A percentile compares a stretch with the other conserved stretches of the same genome.
These are phyloP conservation scores for Parathielavia appendiculata DNA, from an alignment of 495 filamentous ascomycete genomes.

Conservation along the genomic window DNA sequence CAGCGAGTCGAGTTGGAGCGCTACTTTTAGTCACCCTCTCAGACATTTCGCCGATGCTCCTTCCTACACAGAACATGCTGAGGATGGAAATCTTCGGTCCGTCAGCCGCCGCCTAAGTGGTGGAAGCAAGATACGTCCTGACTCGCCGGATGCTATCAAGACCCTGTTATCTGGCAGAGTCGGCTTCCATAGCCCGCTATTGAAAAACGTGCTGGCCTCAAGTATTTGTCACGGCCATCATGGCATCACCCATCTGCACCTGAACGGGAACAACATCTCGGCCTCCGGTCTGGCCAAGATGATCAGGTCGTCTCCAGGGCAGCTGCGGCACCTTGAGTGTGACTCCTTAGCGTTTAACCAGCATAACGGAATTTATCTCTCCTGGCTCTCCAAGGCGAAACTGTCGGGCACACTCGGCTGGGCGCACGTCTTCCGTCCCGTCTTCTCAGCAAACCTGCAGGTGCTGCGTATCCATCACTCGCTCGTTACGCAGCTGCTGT, in stretches of 20 bases:
- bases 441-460: constrained; percentile 41
- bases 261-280: constrained; percentile 38
- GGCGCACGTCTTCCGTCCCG: constrained; percentile 41
- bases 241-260: constrained; percentile 42
- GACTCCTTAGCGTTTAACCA: constrained; percentile 25
- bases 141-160: constrained; percentile 33
- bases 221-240: constrained; percentile 20
- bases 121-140: constrained; percentile 21
- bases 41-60: constrained; percentile 40
- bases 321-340: constrained; percentile 44
- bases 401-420: constrained; percentile 35
- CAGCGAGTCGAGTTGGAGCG: constrained; percentile 37
- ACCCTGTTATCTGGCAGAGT: constrained; percentile 22
- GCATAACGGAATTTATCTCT: neutral
- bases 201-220: constrained; percentile 14
- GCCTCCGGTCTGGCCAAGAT: constrained; percentile 27
- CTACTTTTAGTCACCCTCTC: constrained; percentile 31
- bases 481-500: constrained; percentile 41
- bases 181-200: neutral
- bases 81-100: constrained; percentile 15
- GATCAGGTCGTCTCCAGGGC: constrained; percentile 31
- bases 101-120: constrained; percentile 33
- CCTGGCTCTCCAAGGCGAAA: constrained; percentile 19
- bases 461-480: constrained; percentile 46
- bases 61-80: constrained; percentile 21